phyloP scores from a whole-genome alignment of 768 basidiomycete genomes.

The Leucocoprinus leucothites region DNA sequence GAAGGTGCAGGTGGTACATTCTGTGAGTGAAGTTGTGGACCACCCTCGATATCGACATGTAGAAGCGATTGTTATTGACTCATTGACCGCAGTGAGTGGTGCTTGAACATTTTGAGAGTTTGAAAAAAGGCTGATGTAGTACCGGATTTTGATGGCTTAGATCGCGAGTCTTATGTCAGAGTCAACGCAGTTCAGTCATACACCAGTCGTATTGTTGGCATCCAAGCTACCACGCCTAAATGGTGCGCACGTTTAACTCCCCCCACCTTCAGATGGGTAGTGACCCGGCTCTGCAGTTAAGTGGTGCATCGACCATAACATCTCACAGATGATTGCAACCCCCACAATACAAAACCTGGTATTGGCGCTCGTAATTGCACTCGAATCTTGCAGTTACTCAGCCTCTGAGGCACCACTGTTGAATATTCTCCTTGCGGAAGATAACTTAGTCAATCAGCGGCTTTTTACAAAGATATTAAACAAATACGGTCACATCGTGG shows the following conservation, averaged over 20 bases:
- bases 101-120: conserved; percentile 2
- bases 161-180: conserved; percentile 89
- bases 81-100: conserved; percentile 68
- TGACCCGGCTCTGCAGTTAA: conserved; percentile 55
- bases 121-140: too few relatives aligned
- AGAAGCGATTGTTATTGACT: conserved; percentile 95
- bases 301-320: conserved; percentile 96
- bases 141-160: conserved; percentile 38
- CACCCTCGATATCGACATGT: conserved; percentile 83
- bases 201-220: conserved; percentile 89
- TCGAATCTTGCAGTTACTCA: too few relatives aligned
- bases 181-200: conserved; percentile 91
- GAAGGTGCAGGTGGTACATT: conserved; percentile 70
- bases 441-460: conserved; percentile 95
- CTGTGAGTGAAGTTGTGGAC: conserved; percentile 74
- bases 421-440: conserved; percentile 94
- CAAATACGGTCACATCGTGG: conserved; percentile 91
- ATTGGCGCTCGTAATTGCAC: conserved; percentile 87
- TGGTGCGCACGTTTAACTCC: conserved; percentile 60
- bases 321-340: conserved; percentile 93
- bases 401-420: conserved; percentile 90
- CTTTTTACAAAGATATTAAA: conserved; percentile 95
- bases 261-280: not conserved
- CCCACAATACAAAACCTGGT: conserved; percentile 85
- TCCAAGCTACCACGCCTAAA: conserved; percentile 76